Evolutionary conservation across 2,329 filamentous ascomycete species (phyloP).

Genomic region (Aspergillus ruber): DNA sequence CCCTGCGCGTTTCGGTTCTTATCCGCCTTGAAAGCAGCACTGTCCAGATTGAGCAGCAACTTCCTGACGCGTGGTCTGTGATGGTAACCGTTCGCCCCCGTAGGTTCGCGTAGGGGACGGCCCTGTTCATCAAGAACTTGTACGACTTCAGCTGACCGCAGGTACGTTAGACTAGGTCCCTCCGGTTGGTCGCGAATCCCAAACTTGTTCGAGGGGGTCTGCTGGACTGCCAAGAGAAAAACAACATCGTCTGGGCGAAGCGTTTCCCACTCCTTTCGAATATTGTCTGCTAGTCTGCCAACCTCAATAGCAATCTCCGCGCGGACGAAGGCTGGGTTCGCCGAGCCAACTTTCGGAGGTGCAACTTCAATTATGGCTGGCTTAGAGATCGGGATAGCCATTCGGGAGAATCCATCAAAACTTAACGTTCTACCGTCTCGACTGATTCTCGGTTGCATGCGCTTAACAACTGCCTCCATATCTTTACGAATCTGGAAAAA

Average conservation of each 20-base stretch:
- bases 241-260: slow-evolving; percentile 82
- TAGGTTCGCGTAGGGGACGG: slow-evolving; percentile 58
- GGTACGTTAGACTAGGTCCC: slow-evolving; percentile 59
- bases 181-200: slow-evolving; percentile 37
- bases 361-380: slow-evolving; percentile 81
- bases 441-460: slow-evolving; percentile 63
- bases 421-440: slow-evolving; percentile 58
- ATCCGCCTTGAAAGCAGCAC: slow-evolving; percentile 70
- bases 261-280: slow-evolving; percentile 83
- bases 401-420: slow-evolving; percentile 81
- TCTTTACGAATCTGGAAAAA: slow-evolving; percentile 93
- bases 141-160: slow-evolving; percentile 79
- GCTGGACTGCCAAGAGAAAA: slow-evolving; percentile 73
- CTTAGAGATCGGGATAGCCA: slow-evolving; percentile 82
- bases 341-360: slow-evolving; percentile 74
- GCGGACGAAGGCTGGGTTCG: slow-evolving; percentile 74
- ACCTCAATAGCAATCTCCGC: slow-evolving; percentile 84
- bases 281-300: slow-evolving; percentile 65
- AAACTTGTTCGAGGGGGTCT: slow-evolving; percentile 34
- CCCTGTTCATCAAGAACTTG: slow-evolving; percentile 83
- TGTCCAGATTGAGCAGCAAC: slow-evolving; percentile 75
- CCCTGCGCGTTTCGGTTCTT: slow-evolving; percentile 58
- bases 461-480: slow-evolving; percentile 73
- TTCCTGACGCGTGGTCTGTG: slow-evolving; percentile 56
- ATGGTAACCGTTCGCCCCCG: slow-evolving; percentile 56